A percentile compares a stretch with the other conserved stretches of the same genome.
Conservation (phyloP, 805 yeast genomes). For the Wickerhamomyces kurtzmanii region DNA sequence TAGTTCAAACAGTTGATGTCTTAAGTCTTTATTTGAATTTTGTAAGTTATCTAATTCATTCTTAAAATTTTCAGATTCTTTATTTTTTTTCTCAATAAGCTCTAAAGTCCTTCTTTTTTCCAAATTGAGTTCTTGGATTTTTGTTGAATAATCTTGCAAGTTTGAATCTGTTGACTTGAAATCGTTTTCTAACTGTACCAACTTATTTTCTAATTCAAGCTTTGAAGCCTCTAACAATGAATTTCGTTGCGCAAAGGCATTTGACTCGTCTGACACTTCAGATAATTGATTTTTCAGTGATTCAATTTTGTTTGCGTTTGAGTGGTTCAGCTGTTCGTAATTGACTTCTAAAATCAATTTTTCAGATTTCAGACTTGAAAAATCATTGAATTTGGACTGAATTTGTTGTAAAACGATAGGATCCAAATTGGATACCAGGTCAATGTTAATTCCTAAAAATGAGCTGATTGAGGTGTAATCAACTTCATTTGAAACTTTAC, state of each 20-base stretch:
- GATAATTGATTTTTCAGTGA: constrained; percentile 19
- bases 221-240: constrained; percentile 12
- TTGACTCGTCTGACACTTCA: constrained; percentile 13
- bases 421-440: constrained; percentile 14
- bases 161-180: constrained; percentile 3
- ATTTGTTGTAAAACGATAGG: constrained; percentile 16
- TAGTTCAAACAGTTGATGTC: constrained; percentile 29
- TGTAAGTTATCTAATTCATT: constrained; percentile 28
- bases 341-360: constrained; percentile 25
- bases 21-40: constrained; percentile 22
- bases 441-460: constrained; percentile 21
- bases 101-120: constrained; percentile 23
- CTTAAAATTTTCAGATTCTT: constrained; percentile 22
- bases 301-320: constrained; percentile 21
- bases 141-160: constrained; percentile 5
- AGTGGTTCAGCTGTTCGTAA: constrained; percentile 29
- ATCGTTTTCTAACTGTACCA: constrained; percentile 8
- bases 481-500: not conserved
- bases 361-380: constrained; percentile 26
- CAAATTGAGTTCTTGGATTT: constrained; percentile 5
- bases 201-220: constrained; percentile 9
- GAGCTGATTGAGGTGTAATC: constrained; percentile 18
- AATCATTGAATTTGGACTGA: constrained; percentile 20
- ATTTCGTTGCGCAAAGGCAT: constrained; percentile 12
- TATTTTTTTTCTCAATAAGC: constrained; percentile 25